Conservation (phyloP, 164 flowering plant genomes). For the Umbellularia californica region DNA sequence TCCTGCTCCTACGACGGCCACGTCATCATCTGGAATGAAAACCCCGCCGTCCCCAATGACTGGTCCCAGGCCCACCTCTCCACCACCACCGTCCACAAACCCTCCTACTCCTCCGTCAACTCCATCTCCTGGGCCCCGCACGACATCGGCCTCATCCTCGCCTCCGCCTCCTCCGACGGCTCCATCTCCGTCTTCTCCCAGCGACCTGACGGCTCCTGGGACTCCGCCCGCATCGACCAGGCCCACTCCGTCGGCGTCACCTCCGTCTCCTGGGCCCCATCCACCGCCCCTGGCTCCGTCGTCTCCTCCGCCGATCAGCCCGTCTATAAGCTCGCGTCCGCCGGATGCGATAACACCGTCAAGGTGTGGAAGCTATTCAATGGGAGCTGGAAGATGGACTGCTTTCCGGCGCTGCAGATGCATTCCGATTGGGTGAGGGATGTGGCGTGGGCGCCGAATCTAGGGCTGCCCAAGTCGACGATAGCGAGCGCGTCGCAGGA, state of each 20-base stretch:
- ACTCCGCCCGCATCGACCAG: constrained; percentile 34
- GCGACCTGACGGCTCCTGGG: constrained; percentile 44
- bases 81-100: constrained; percentile 25
- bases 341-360: constrained; percentile 44
- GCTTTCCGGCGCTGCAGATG: constrained; percentile 48
- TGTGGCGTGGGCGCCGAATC: constrained; percentile 55
- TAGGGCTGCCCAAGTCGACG: constrained; percentile 50
- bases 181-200: constrained; percentile 35
- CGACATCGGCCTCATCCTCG: constrained; percentile 41
- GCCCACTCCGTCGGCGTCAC: constrained; percentile 50
- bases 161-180: constrained; percentile 48
- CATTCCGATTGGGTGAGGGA: constrained; percentile 51
- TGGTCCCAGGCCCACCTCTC: constrained; percentile 39
- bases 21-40: constrained; percentile 45
- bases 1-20: constrained; percentile 46
- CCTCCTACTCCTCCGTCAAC: constrained; percentile 29
- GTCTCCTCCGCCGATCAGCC: constrained; percentile 29
- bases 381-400: constrained; percentile 50
- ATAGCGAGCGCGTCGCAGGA: constrained; percentile 52
- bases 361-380: constrained; percentile 44
- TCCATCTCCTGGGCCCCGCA: constrained; percentile 52
- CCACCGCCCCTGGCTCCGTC: constrained; percentile 33
- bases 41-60: constrained; percentile 25
- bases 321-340: constrained; percentile 44
- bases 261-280: constrained; percentile 51